Percentiles rank a stretch among this genome's conserved stretches.
Evolutionary conservation across 1,284 basidiomycete species (phyloP).

Genomic region (Blastosporella zonata): DNA sequence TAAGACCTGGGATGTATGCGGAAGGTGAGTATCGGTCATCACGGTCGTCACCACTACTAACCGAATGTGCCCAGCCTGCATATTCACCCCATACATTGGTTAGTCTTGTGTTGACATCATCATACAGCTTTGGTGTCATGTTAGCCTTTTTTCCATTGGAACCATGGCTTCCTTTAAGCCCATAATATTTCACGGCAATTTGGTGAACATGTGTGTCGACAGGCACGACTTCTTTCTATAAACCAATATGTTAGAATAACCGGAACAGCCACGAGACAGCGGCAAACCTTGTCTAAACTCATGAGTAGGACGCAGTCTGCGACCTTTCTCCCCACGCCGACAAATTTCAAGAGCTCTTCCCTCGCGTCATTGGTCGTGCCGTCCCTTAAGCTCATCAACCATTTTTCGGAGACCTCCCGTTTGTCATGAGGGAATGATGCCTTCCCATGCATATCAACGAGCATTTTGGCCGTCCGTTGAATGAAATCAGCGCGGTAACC

Average conservation of each 20-base stretch:
- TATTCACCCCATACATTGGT: slow-evolving; percentile 74
- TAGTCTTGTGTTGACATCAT: slow-evolving; percentile 70
- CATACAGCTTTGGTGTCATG: slow-evolving; percentile 80
- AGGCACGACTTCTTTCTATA: slow-evolving; percentile 78
- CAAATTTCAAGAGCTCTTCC: slow-evolving; percentile 72
- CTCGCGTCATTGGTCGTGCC: slow-evolving; percentile 60
- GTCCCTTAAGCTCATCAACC: slow-evolving; percentile 58
- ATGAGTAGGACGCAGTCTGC: slow-evolving; percentile 95
- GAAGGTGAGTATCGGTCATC: not conserved
- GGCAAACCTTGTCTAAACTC: slow-evolving; percentile 84
- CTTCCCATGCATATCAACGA: slow-evolving; percentile 56
- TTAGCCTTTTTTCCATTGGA: slow-evolving; percentile 44
- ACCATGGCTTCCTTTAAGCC: slow-evolving; percentile 46
- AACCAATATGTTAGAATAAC: not conserved
- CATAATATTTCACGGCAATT: slow-evolving; percentile 83
- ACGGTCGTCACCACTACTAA: slow-evolving; percentile 31
- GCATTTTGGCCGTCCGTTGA: slow-evolving; percentile 77
- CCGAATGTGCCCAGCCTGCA: slow-evolving; percentile 93
- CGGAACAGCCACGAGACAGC: not conserved
- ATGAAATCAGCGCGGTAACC: slow-evolving; percentile 95
- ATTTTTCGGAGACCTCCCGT: slow-evolving; percentile 52
- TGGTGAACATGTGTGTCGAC: slow-evolving; percentile 92
- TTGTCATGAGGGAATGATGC: slow-evolving; percentile 20
- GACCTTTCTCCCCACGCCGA: slow-evolving; percentile 95
- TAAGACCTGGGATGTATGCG: slow-evolving; percentile 49